Percentiles rank a stretch among this genome's conserved stretches.
Evolutionary conservation across 768 basidiomycete species (phyloP).

Genomic region (Lactarius sp.): DNA sequence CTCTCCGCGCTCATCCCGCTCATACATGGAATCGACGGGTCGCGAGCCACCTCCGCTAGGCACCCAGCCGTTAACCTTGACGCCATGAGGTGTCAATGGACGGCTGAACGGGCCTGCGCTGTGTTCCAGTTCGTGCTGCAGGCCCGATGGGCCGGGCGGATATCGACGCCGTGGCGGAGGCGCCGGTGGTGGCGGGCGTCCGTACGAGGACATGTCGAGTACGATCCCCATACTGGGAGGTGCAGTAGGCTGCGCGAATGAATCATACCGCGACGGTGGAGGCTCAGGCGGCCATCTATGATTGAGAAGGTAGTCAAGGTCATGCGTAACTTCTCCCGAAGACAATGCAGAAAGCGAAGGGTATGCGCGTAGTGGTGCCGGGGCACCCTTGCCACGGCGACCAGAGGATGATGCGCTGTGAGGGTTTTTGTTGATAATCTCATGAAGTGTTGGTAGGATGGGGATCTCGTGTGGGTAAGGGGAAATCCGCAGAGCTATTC

Average conservation of each 20-base stretch:
- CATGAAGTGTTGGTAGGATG: slow-evolving; percentile 58
- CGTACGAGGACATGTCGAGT: slow-evolving; percentile 19
- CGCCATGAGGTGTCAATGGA: slow-evolving; percentile 18
- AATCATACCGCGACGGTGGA: slow-evolving; percentile 13
- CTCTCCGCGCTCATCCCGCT: slow-evolving; percentile 23
- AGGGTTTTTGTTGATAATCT: slow-evolving; percentile 58
- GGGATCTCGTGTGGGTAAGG: slow-evolving; percentile 46
- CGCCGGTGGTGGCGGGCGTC: slow-evolving; percentile 8
- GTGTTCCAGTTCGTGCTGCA: slow-evolving; percentile 22
- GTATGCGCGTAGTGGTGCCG: slow-evolving; percentile 26
- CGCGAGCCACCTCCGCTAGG: slow-evolving; percentile 5
- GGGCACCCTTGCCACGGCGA: slow-evolving; percentile 22
- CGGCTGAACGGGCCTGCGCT: slow-evolving; percentile 21
- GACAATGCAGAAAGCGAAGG: slow-evolving; percentile 33
- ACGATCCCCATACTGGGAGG: slow-evolving; percentile 17
- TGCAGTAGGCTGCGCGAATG: slow-evolving; percentile 3
- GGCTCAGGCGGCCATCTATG: slow-evolving; percentile 27
- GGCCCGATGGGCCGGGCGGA: slow-evolving; percentile 21
- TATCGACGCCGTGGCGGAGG: slow-evolving; percentile 19
- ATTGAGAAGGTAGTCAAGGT: slow-evolving; percentile 32
- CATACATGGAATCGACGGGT: slow-evolving; percentile 9
- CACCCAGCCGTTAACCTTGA: slow-evolving; percentile 22
- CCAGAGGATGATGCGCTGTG: slow-evolving; percentile 34
- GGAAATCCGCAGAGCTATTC: slow-evolving; percentile 58
- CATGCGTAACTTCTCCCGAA: slow-evolving; percentile 31